phyloP scores from a whole-genome alignment of 2,329 filamentous ascomycete genomes.

The Beauveria sp. region DNA sequence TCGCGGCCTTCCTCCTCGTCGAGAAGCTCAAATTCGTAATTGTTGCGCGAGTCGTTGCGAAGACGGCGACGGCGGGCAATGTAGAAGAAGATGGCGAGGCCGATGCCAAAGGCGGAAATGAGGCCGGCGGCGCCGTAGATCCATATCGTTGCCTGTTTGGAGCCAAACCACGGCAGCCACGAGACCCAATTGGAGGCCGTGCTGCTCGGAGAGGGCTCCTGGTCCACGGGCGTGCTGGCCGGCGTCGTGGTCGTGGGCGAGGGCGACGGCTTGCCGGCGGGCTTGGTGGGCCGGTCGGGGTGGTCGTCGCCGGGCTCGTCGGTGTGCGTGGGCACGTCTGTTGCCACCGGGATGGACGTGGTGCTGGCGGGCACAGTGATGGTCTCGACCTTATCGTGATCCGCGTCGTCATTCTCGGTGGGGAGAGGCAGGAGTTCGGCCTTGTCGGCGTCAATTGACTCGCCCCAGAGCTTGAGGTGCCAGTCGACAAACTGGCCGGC shows the following conservation, averaged over 20 bases:
- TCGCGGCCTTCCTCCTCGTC: conserved; percentile 75
- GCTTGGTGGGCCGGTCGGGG: conserved; percentile 54
- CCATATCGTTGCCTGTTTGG: conserved; percentile 83
- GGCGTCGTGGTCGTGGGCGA: conserved; percentile 17
- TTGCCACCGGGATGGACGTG: conserved; percentile 42
- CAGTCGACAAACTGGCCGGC: conserved; percentile 80
- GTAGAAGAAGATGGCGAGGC: conserved; percentile 74
- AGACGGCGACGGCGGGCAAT: conserved; percentile 70
- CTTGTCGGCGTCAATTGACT: conserved; percentile 68
- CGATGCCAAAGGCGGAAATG: conserved; percentile 75
- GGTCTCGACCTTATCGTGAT: conserved; percentile 65
- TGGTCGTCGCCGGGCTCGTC: conserved; percentile 51
- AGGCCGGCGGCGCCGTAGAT: conserved; percentile 82
- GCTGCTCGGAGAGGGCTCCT: conserved; percentile 32
- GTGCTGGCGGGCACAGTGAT: conserved; percentile 18
- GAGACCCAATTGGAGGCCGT: conserved; percentile 70
- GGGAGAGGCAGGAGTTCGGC: conserved; percentile 75
- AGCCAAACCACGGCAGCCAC: conserved; percentile 85
- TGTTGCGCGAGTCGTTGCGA: conserved; percentile 66
- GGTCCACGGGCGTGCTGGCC: conserved; percentile 23
- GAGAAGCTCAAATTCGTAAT: conserved; percentile 91
- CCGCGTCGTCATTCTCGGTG: conserved; percentile 71
- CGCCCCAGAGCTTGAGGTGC: conserved; percentile 91
- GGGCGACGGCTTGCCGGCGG: conserved; percentile 24
- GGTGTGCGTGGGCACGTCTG: conserved; percentile 36